Evolutionary conservation across 805 yeast species (phyloP).

Genomic region (Candida nemodendra): DNA sequence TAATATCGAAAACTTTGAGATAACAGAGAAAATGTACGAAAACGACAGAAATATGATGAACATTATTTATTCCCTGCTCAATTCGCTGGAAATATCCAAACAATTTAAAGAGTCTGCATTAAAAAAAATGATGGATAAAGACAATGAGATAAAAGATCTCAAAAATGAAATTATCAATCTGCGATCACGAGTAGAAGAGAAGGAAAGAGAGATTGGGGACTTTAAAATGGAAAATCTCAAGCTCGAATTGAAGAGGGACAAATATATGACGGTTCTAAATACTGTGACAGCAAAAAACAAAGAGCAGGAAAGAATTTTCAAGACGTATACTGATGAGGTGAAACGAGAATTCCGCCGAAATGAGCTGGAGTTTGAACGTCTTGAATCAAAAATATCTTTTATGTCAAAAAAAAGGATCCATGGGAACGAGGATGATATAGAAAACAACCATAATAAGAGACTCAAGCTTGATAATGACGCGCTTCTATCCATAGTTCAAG

Average conservation of each 20-base stretch:
- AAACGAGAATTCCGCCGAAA: slow-evolving; percentile 21
- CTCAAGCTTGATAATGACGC: slow-evolving; percentile 11
- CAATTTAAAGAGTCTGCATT: slow-evolving; percentile 18
- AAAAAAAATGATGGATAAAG: slow-evolving; percentile 15
- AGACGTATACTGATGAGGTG: slow-evolving; percentile 18
- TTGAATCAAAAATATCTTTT: slow-evolving; percentile 12
- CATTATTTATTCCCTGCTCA: slow-evolving; percentile 26
- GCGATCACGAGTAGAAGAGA: slow-evolving; percentile 7
- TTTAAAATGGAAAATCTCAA: slow-evolving; percentile 21
- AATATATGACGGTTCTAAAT: slow-evolving; percentile 12
- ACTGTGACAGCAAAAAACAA: slow-evolving; percentile 13
- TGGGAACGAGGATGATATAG: not conserved
- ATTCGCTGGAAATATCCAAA: slow-evolving; percentile 22
- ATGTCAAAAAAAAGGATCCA: slow-evolving; percentile 7
- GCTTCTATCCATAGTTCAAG: slow-evolving; percentile 14
- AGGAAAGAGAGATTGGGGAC: slow-evolving; percentile 19
- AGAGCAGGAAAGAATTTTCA: slow-evolving; percentile 20
- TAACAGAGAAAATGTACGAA: slow-evolving; percentile 23
- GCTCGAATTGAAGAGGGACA: slow-evolving; percentile 10
- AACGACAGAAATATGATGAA: slow-evolving; percentile 34
- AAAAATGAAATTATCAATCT: slow-evolving; percentile 9
- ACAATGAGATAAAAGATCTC: slow-evolving; percentile 13
- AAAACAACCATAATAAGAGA: slow-evolving; percentile 5
- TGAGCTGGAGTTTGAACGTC: slow-evolving; percentile 16
- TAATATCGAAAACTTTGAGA: slow-evolving; percentile 9